A percentile compares a stretch with the other conserved stretches of the same genome.
phyloP scores from a whole-genome alignment of 176 grass and related monocot genomes.

The Elymus sibiricus region DNA sequence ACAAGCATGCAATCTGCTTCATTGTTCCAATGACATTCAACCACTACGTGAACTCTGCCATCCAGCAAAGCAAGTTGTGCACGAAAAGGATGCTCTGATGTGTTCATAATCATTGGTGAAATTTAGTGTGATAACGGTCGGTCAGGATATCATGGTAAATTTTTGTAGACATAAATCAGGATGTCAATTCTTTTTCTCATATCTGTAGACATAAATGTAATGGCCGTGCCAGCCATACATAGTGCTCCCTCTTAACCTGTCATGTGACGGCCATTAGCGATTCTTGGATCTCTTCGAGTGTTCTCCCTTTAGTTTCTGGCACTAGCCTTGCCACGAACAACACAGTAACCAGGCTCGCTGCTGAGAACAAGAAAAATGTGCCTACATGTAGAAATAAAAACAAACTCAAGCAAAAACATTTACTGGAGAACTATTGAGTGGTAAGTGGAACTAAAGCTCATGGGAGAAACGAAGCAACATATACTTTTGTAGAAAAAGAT shows the following conservation, averaged over 20 bases:
- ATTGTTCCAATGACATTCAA: not conserved
- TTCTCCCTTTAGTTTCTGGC: constrained; percentile 75
- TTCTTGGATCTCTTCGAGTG: constrained; percentile 76
- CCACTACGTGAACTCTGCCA: not conserved
- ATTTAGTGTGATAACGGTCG: not conserved
- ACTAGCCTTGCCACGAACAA: constrained; percentile 61
- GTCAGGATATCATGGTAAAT: not conserved
- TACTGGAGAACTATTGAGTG: not conserved
- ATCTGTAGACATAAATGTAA: not conserved
- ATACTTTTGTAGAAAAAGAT: not conserved
- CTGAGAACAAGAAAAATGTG: constrained; percentile 71
- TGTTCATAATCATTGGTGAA: not conserved
- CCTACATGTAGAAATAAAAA: constrained; percentile 27
- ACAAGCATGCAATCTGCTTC: not conserved
- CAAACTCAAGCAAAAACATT: not conserved
- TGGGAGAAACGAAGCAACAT: not conserved
- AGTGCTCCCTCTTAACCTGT: not conserved
- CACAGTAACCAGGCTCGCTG: constrained; percentile 49
- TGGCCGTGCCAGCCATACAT: not conserved
- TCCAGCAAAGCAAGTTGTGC: not conserved
- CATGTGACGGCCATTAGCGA: constrained; percentile 37
- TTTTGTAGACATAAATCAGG: not conserved
- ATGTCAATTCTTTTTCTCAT: not conserved
- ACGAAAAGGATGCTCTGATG: not conserved
- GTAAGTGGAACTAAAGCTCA: not conserved